Conservation (phyloP, 768 basidiomycete genomes). For the Mycena sanguinolenta region DNA sequence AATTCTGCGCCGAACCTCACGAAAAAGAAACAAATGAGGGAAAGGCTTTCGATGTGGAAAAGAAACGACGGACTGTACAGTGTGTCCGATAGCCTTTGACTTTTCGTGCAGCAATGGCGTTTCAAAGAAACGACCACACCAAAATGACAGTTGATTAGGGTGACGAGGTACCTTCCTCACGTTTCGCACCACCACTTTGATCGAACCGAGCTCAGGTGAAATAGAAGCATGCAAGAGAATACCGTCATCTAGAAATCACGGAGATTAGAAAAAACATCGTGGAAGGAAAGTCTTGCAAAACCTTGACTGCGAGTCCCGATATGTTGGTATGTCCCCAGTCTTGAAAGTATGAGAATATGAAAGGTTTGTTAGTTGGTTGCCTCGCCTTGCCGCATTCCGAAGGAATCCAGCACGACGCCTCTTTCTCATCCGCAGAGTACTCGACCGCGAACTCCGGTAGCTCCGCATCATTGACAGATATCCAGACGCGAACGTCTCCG, state of each 20-base stretch:
- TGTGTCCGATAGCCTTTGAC: constrained; percentile 31
- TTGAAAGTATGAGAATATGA: not conserved
- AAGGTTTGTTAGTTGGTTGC: too few species aligned
- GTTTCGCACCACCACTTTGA: not conserved
- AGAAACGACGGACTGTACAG: constrained; percentile 23
- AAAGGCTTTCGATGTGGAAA: too few species aligned
- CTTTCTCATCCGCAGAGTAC: constrained; percentile 14
- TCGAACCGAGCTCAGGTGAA: constrained; percentile 24
- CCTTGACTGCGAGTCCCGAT: not conserved
- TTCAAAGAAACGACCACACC: too few species aligned
- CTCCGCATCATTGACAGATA: constrained; percentile 10
- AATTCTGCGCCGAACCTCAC: constrained; percentile 23
- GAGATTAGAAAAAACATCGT: constrained; percentile 6
- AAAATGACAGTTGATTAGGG: too few species aligned
- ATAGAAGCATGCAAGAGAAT: constrained; percentile 9
- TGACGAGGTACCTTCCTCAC: not conserved
- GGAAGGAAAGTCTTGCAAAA: too few species aligned
- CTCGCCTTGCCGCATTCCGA: constrained; percentile 19
- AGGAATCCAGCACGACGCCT: constrained; percentile 23
- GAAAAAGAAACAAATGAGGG: not conserved
- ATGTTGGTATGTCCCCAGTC: too few species aligned
- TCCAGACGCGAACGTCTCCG: not conserved
- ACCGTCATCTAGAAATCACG: constrained; percentile 31
- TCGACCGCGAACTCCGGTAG: constrained; percentile 2
- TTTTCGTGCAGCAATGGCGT: constrained; percentile 23